phyloP scores from a whole-genome alignment of 106 monocot genomes.

The Allium sativum region DNA sequence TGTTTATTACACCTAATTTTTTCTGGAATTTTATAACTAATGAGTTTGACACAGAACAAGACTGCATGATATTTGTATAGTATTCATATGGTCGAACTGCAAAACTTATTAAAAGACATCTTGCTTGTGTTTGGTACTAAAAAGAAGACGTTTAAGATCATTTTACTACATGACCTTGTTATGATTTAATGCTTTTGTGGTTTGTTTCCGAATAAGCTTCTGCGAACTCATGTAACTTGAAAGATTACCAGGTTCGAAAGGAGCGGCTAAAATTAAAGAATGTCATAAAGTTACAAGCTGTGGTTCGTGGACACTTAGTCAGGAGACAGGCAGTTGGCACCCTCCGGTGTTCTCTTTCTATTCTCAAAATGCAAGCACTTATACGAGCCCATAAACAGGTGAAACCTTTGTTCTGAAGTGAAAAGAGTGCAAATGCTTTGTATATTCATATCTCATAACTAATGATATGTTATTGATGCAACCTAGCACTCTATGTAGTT shows the following conservation, averaged over 20 bases:
- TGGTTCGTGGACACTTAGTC: conserved; percentile 51
- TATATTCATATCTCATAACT: conserved; percentile 4
- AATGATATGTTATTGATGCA: too few species aligned
- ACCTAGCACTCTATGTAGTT: neutral
- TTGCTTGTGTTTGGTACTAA: neutral
- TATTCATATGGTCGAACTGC: neutral
- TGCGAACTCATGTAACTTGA: neutral
- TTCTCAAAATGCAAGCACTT: conserved; percentile 58
- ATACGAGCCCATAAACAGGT: conserved; percentile 35
- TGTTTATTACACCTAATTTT: neutral
- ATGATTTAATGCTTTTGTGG: neutral
- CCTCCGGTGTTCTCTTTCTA: conserved; percentile 45
- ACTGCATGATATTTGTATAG: neutral
- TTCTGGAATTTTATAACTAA: neutral
- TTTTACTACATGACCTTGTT: neutral
- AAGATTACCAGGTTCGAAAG: conserved; percentile 25
- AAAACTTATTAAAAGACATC: too few species aligned
- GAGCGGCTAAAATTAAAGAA: conserved; percentile 29
- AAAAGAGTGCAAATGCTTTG: neutral
- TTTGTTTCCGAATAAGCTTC: neutral
- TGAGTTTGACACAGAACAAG: neutral
- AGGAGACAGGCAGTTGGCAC: conserved; percentile 53
- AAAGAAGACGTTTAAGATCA: neutral
- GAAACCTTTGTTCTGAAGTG: neutral
- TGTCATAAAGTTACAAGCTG: conserved; percentile 69